These are phyloP conservation scores for Leptographium galeiforme DNA, from an alignment of 2,329 filamentous ascomycete genomes.

Conservation along the genomic window DNA sequence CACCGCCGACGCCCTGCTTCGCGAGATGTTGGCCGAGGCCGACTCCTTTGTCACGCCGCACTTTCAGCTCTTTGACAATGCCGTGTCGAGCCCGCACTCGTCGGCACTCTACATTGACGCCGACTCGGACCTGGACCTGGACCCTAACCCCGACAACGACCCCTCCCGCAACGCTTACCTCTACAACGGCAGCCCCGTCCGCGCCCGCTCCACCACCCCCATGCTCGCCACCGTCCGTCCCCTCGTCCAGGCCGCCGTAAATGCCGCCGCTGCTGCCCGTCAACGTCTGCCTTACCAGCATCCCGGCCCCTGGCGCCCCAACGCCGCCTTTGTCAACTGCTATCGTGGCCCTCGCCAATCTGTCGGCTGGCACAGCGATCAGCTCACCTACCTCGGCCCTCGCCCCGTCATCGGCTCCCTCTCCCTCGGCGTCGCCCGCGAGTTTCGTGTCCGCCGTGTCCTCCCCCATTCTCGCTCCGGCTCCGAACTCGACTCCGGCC, in stretches of 20 bases:
- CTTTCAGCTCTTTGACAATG: constrained; percentile 77
- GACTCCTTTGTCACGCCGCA: constrained; percentile 48
- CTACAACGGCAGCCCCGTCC: constrained; percentile 69
- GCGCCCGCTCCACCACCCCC: constrained; percentile 61
- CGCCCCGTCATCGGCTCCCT: constrained; percentile 79
- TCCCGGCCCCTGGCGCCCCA: constrained; percentile 61
- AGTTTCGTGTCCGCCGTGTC: constrained; percentile 76
- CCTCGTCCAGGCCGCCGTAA: constrained; percentile 62
- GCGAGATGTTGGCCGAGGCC: constrained; percentile 62
- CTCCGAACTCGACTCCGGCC: constrained; percentile 9
- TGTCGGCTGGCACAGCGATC: constrained; percentile 87
- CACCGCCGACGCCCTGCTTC: constrained; percentile 60
- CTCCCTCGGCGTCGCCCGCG: constrained; percentile 80
- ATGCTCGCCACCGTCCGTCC: constrained; percentile 57
- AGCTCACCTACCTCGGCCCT: constrained; percentile 85
- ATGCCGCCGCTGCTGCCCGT: constrained; percentile 59
- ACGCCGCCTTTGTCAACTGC: constrained; percentile 90
- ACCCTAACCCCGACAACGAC: not conserved
- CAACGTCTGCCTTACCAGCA: constrained; percentile 70
- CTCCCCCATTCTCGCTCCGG: constrained; percentile 33
- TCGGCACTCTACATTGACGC: constrained; percentile 66
- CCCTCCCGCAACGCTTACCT: constrained; percentile 46
- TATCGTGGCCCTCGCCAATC: constrained; percentile 70
- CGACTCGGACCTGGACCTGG: constrained; percentile 16
- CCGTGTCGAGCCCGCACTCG: constrained; percentile 76